Conservation (phyloP, 257 asterid genomes). For the Solanum corneliomulleri region DNA sequence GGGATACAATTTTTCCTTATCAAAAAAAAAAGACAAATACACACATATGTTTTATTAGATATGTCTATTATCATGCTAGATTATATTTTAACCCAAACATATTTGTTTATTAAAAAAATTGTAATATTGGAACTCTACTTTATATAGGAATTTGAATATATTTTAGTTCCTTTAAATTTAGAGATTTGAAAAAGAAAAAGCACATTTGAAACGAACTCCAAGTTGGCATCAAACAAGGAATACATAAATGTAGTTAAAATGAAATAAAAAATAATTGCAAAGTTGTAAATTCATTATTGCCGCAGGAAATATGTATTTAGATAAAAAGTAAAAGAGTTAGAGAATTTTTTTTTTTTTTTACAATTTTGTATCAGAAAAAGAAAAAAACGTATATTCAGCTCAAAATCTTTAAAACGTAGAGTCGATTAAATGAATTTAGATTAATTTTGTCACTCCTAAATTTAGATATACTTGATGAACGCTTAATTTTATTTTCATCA, state of each 20-base stretch:
- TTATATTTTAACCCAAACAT: not conserved
- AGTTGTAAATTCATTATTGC: too few species aligned
- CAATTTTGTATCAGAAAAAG: not conserved
- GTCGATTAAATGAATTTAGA: too few species aligned
- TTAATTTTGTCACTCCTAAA: not conserved
- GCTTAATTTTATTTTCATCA: not conserved
- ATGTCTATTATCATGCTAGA: not conserved
- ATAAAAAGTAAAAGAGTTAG: too few species aligned
- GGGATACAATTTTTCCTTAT: not conserved
- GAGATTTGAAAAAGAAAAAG: not conserved
- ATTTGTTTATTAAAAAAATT: not conserved
- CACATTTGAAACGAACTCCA: not conserved
- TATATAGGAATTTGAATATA: not conserved
- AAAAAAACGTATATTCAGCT: too few species aligned
- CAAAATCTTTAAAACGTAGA: not conserved
- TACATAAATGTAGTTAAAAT: not conserved
- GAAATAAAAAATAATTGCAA: not conserved
- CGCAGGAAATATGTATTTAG: not conserved
- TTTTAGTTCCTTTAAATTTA: not conserved
- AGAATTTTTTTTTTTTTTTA: too few species aligned
- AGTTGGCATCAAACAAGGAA: not conserved
- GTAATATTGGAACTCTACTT: not conserved
- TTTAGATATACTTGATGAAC: not conserved
- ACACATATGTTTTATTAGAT: not conserved
- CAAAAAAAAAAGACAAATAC: not conserved